Conservation (phyloP, 345 rosid genomes). For the Citrus hindsii region DNA sequence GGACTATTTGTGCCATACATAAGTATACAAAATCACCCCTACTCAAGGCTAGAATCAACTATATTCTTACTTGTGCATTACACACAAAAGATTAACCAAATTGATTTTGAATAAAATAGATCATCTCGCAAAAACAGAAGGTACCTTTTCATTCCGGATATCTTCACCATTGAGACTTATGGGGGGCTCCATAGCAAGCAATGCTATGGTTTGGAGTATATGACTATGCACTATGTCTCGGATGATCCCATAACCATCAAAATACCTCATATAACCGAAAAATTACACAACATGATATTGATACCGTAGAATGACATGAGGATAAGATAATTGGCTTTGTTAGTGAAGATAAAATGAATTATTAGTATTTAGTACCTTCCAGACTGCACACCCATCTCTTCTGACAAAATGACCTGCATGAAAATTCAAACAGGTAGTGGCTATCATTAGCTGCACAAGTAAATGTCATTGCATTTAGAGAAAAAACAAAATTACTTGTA, state of each 20-base stretch:
- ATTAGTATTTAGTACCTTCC: constrained; percentile 2
- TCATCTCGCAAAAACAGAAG: too few relatives aligned
- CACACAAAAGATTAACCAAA: neutral
- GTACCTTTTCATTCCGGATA: too few relatives aligned
- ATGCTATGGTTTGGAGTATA: constrained; percentile 67
- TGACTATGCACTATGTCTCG: constrained; percentile 76
- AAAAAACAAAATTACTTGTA: constrained; percentile 45
- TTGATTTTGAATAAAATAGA: too few relatives aligned
- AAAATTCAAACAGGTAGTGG: constrained; percentile 18
- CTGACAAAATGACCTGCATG: constrained; percentile 68
- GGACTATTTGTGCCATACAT: too few relatives aligned
- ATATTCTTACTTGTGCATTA: neutral
- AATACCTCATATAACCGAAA: constrained; percentile 38
- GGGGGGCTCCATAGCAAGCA: constrained; percentile 59
- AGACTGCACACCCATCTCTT: constrained; percentile 38
- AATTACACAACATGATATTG: too few relatives aligned
- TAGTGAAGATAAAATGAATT: too few relatives aligned
- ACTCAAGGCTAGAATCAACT: too few relatives aligned
- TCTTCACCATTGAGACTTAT: too few relatives aligned
- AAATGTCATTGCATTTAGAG: neutral
- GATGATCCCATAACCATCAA: constrained; percentile 82
- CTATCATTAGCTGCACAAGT: neutral
- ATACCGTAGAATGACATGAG: too few relatives aligned
- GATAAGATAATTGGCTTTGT: too few relatives aligned
- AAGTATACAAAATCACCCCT: too few relatives aligned